Evolutionary conservation across 345 rosid species (phyloP).

Genomic region (Lepidium sativum): DNA sequence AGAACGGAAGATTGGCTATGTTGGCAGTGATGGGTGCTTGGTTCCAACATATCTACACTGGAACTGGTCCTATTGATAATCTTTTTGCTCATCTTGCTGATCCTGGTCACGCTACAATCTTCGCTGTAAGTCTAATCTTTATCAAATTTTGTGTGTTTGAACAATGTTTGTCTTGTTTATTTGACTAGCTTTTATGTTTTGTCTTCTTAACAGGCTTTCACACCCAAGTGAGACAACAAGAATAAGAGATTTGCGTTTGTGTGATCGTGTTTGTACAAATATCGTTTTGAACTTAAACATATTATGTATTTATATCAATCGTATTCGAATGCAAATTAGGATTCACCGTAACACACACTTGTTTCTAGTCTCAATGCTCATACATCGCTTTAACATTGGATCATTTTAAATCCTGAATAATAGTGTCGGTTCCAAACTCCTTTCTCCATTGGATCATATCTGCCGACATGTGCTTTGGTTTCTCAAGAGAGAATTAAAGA

Average conservation of each 20-base stretch:
- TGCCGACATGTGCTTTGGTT: too few relatives aligned
- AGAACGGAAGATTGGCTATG: slow-evolving; percentile 95
- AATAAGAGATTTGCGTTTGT: slow-evolving; percentile 5
- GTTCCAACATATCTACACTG: slow-evolving; percentile 98
- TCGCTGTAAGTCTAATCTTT: slow-evolving; percentile 48
- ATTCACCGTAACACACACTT: neutral
- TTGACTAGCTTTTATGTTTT: slow-evolving; percentile 1
- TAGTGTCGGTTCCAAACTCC: too few relatives aligned
- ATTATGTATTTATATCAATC: slow-evolving; percentile 19
- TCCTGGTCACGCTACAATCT: slow-evolving; percentile 93
- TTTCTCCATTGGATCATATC: too few relatives aligned
- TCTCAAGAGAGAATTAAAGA: neutral
- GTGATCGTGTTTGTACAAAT: slow-evolving; percentile 32
- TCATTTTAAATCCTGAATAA: neutral
- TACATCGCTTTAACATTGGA: neutral
- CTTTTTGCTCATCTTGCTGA: slow-evolving; percentile 95
- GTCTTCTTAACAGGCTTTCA: slow-evolving; percentile 53
- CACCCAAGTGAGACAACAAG: slow-evolving; percentile 48
- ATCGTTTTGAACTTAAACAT: slow-evolving; percentile 17
- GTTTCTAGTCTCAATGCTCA: slow-evolving; percentile 5
- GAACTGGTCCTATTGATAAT: slow-evolving; percentile 95
- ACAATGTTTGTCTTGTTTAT: neutral
- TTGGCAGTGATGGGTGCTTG: slow-evolving; percentile 99
- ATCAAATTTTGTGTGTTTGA: neutral
- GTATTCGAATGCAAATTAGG: slow-evolving; percentile 27